A percentile compares a stretch with the other conserved stretches of the same genome.
These are phyloP conservation scores for Rhynchospora breviuscula DNA, from an alignment of 176 grass and related monocot genomes.

Conservation along the genomic window DNA sequence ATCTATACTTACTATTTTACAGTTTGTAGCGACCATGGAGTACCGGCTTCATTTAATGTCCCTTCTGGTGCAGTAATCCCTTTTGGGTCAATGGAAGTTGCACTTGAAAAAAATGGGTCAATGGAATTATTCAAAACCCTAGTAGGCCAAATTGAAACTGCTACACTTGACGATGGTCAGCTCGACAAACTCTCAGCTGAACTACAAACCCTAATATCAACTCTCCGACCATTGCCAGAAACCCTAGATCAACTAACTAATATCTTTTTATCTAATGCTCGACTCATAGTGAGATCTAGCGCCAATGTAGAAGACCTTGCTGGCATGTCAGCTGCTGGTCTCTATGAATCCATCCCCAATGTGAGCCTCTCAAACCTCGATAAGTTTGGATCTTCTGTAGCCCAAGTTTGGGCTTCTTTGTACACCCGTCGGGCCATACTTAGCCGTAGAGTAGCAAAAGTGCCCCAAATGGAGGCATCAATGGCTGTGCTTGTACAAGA, in stretches of 20 bases:
- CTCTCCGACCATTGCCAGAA: conserved; percentile 47
- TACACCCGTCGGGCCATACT: conserved; percentile 88
- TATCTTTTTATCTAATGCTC: conserved; percentile 39
- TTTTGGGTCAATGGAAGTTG: conserved; percentile 83
- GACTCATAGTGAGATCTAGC: conserved; percentile 86
- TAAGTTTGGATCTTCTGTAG: conserved; percentile 53
- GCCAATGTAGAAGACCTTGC: conserved; percentile 96
- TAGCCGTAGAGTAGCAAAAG: conserved; percentile 65
- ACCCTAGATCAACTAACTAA: conserved; percentile 41
- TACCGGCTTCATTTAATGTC: conserved; percentile 61
- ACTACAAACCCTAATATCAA: conserved; percentile 58
- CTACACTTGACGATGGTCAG: conserved; percentile 66
- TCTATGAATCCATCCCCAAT: conserved; percentile 91
- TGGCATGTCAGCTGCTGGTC: conserved; percentile 93
- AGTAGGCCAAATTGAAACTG: conserved; percentile 57
- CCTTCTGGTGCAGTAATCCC: conserved; percentile 86
- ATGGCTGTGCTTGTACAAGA: conserved; percentile 95
- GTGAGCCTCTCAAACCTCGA: conserved; percentile 49
- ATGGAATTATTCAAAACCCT: conserved; percentile 52
- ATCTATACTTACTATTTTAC: conserved; percentile 14
- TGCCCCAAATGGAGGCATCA: conserved; percentile 63
- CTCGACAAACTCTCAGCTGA: conserved; percentile 57
- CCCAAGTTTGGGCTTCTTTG: conserved; percentile 78
- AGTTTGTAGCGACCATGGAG: conserved; percentile 83
- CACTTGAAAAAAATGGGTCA: conserved; percentile 72